phyloP scores from a whole-genome alignment of 2,329 filamentous ascomycete genomes.

The Sporothrix schenckii region DNA sequence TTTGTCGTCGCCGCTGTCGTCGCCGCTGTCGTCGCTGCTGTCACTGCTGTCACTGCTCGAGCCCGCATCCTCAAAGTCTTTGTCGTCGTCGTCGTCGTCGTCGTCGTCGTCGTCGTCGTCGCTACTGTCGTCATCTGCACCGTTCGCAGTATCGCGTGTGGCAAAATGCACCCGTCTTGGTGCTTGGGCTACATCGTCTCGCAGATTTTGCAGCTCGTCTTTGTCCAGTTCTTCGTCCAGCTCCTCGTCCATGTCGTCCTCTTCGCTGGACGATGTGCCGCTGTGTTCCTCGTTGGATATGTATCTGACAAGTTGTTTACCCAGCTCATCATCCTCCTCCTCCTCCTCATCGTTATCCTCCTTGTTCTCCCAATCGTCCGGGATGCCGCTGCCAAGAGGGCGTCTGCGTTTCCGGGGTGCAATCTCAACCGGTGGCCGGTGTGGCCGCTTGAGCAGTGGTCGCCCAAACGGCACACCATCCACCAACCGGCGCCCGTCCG shows the following conservation, averaged over 20 bases:
- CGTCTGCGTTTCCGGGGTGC: slow-evolving; percentile 69
- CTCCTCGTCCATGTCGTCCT: neutral
- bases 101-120: neutral
- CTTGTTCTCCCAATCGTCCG: neutral
- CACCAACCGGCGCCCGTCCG: slow-evolving; percentile 76
- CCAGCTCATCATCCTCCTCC: neutral
- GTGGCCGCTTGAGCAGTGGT: slow-evolving; percentile 63
- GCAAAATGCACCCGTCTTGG: neutral
- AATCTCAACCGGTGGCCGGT: slow-evolving; percentile 69
- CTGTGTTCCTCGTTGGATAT: neutral
- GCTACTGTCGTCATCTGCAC: neutral
- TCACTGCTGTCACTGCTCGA: neutral
- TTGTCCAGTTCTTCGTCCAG: neutral
- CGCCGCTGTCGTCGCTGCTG: slow-evolving; percentile 17
- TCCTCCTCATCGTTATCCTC: neutral
- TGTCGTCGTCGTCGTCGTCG: no score
- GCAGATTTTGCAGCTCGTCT: neutral
- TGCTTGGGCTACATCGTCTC: neutral
- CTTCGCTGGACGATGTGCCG: neutral
- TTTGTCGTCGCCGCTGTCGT: slow-evolving; percentile 30
- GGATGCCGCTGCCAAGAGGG: neutral
- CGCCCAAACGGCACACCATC: slow-evolving; percentile 86
- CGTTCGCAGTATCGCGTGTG: neutral
- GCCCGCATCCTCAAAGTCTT: neutral
- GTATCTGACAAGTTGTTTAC: neutral